A percentile compares a stretch with the other conserved stretches of the same genome.
Conservation (phyloP, 164 flowering plant species). For the Platanus orientalis region DNA sequence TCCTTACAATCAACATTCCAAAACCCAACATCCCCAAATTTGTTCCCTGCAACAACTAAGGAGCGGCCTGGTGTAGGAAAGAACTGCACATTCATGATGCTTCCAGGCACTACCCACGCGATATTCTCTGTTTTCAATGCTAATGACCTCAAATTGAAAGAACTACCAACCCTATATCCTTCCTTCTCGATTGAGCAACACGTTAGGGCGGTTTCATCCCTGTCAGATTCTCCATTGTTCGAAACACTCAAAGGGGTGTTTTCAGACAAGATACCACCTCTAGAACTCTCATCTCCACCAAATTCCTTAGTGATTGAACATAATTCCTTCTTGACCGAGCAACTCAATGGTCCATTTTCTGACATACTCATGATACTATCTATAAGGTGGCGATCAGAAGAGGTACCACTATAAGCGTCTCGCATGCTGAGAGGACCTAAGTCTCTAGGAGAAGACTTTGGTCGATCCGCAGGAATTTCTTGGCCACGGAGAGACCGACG, state of each 20-base stretch:
- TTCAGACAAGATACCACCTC: neutral
- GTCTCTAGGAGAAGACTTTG: conserved; percentile 1
- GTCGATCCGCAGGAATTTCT: conserved; percentile 28
- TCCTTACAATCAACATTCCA: conserved; percentile 55
- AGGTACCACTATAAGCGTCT: conserved; percentile 34
- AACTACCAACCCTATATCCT: conserved; percentile 11
- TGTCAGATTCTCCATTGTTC: neutral
- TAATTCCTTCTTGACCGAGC: neutral
- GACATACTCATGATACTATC: conserved; percentile 31
- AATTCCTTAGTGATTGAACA: neutral
- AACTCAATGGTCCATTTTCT: conserved; percentile 9
- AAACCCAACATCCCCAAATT: conserved; percentile 61
- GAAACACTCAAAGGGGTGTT: neutral
- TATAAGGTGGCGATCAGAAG: conserved; percentile 26
- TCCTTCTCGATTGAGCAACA: conserved; percentile 7
- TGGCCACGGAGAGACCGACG: conserved; percentile 68
- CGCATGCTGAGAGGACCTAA: conserved; percentile 39
- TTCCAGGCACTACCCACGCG: conserved; percentile 55
- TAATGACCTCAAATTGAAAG: conserved; percentile 35
- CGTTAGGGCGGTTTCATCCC: neutral
- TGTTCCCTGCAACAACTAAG: conserved; percentile 65
- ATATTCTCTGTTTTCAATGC: conserved; percentile 52
- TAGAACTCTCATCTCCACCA: neutral
- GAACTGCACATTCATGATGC: conserved; percentile 43
- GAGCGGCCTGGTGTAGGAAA: conserved; percentile 43